Percentiles rank a stretch among this genome's conserved stretches.
Evolutionary conservation across 2,329 filamentous ascomycete genomes (phyloP).

Genomic region (Trichoderma lentiforme): DNA sequence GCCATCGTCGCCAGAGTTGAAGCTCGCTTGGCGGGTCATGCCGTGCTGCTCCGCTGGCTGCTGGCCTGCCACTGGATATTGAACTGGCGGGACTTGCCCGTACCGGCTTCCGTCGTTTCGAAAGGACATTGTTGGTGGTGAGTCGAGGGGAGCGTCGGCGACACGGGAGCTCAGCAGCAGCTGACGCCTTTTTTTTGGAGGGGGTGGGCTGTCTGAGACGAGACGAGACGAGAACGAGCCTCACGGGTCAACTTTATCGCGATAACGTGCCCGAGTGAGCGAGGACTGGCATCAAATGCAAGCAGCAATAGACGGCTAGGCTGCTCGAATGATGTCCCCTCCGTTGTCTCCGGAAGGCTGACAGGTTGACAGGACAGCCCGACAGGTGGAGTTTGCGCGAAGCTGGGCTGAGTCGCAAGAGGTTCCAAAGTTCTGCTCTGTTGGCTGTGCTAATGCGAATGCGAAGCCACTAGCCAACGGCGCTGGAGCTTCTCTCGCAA

Average conservation of each 20-base stretch:
- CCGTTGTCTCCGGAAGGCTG: conserved; percentile 13
- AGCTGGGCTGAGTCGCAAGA: not conserved
- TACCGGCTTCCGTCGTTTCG: conserved; percentile 61
- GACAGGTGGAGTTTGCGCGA: not conserved
- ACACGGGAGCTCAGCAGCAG: conserved; percentile 1
- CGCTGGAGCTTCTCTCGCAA: not conserved
- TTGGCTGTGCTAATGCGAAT: not conserved
- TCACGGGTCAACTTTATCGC: conserved; percentile 23
- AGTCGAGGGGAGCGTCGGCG: not conserved
- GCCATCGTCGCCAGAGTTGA: conserved; percentile 72
- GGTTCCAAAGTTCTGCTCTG: not conserved
- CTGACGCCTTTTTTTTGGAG: not conserved
- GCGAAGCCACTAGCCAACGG: not conserved
- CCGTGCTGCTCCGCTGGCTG: conserved; percentile 30
- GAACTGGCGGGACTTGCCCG: conserved; percentile 63
- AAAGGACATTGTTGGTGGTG: conserved; percentile 54
- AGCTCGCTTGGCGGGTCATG: conserved; percentile 61
- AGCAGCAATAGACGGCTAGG: not conserved
- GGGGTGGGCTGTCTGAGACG: conserved; percentile 12
- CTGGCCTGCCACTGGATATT: conserved; percentile 53
- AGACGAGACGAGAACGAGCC: conserved; percentile 16
- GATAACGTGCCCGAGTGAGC: not conserved
- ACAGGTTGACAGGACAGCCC: conserved; percentile 9
- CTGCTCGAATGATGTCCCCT: not conserved
- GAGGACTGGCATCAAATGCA: not conserved